Base-by-base conservation (phyloP, 2,329 filamentous ascomycete species). In the Aschersonia sp. region DNA sequence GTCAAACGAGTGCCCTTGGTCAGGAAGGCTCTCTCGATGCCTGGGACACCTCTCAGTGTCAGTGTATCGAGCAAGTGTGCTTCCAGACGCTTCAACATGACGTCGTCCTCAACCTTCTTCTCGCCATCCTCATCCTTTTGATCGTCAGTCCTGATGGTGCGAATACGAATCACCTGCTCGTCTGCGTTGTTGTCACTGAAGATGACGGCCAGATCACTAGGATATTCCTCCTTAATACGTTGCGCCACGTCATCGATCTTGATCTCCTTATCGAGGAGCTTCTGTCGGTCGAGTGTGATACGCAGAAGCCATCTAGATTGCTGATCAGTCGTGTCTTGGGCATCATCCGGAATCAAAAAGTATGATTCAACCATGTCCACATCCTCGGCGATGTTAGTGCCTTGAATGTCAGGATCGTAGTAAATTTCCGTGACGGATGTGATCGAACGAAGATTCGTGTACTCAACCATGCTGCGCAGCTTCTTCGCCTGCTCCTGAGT, bases 141-240 rank as follows among this genome's bases (percentile, higher is more conserved):
- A 45, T 84, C 82, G 45, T 78, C 75, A 52, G 79, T 73, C 32
- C 73, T 70, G 52, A 94, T 80, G 58, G 89, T 84, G 54, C 92
- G 85, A 54, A 96, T 84, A 63, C 92, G 92, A 56, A 98, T 88
- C 44, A 97, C 84, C 63, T 94, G 89, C 62, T 94, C 82, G 54
- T 96, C 89, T 7, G 91, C 89, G 64, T 98, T 98, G 72, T 96
- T 92, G 65, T 98, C 92, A 66, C 89, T 95, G 73, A 94, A 95
- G 51, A 98, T 89, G 55, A 98, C 82, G 10, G 88, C 88, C 56
- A 97, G 71, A 64, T 95, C 89, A 52, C 76, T 80, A 28, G 80
- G 76, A 61, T 94, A 98, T 47, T 89, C 83, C 54, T 89, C 80
- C 71, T 94, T 95, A 68, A 98, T 92, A 60, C 82, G 85, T 51